Conservation (phyloP, 2,329 filamentous ascomycete species). For the Alternaria rosae region DNA sequence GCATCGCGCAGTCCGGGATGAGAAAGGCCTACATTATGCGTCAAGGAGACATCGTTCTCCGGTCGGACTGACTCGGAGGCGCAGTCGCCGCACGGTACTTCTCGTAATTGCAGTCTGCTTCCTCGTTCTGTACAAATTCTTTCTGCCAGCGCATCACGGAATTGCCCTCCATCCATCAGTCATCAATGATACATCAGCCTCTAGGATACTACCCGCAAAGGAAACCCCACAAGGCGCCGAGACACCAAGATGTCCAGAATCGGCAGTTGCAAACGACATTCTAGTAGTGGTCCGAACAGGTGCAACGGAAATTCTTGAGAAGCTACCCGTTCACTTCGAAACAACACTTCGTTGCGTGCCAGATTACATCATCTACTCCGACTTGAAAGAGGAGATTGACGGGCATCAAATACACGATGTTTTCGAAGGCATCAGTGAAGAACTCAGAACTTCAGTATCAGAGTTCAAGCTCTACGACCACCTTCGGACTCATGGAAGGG, state of each 20-base stretch:
- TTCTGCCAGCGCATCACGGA: not conserved
- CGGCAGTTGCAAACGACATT: slow-evolving; percentile 47
- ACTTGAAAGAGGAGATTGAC: slow-evolving; percentile 36
- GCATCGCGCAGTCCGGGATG: not conserved
- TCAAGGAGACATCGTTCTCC: not conserved
- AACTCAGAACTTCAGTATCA: slow-evolving; percentile 27
- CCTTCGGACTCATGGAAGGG: slow-evolving; percentile 36
- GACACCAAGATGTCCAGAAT: not conserved
- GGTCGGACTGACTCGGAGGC: not conserved
- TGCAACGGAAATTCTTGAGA: slow-evolving; percentile 61
- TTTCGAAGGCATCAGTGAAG: slow-evolving; percentile 31
- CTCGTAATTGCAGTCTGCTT: not conserved
- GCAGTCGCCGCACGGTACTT: not conserved
- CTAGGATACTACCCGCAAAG: not conserved
- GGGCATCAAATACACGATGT: slow-evolving; percentile 40
- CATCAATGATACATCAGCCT: not conserved
- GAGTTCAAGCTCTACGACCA: slow-evolving; percentile 45
- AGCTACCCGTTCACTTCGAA: slow-evolving; percentile 55
- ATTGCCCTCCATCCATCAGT: not conserved
- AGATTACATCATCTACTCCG: slow-evolving; percentile 44
- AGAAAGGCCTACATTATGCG: not conserved
- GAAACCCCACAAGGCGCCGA: not conserved
- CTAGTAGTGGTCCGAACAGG: slow-evolving; percentile 64
- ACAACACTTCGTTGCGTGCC: slow-evolving; percentile 46
- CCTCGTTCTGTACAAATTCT: not conserved